Conservation (phyloP, 176 grass and related monocot species). For the Alopecurus myosuroides region DNA sequence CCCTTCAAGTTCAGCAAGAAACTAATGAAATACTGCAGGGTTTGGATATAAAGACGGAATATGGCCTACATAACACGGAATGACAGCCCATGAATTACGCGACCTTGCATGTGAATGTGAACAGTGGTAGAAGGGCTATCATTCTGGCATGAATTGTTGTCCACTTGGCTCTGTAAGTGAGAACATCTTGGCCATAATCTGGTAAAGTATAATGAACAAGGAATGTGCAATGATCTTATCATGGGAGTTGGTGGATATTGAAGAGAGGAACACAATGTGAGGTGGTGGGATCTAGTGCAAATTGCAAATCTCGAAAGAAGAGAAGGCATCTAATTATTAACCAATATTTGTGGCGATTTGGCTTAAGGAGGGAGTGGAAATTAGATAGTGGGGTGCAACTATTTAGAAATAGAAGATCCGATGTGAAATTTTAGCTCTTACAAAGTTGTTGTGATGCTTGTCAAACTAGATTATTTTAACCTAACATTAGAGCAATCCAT, state of each 20-base stretch:
- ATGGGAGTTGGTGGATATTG: not conserved
- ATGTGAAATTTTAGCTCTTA: not conserved
- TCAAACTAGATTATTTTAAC: not conserved
- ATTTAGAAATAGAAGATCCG: not conserved
- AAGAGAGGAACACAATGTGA: not conserved
- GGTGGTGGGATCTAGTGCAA: not conserved
- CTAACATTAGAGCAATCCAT: not conserved
- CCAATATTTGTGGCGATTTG: not conserved
- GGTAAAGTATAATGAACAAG: not conserved
- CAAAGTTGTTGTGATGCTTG: not conserved
- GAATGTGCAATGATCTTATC: not conserved
- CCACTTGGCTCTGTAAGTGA: not conserved
- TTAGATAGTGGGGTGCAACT: not conserved
- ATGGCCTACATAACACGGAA: not conserved
- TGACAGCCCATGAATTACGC: not conserved
- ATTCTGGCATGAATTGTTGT: not conserved
- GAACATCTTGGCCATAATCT: not conserved
- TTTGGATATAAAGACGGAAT: not conserved
- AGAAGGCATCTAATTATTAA: not conserved
- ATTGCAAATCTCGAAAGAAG: not conserved
- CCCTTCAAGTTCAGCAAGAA: conserved; percentile 5
- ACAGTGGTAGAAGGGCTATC: not conserved
- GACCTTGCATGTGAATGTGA: conserved; percentile 7
- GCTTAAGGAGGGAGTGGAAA: not conserved
- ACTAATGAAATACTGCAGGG: not conserved